phyloP scores from a whole-genome alignment of 2,329 filamentous ascomycete genomes.

The Mycosphaerella arachidis region DNA sequence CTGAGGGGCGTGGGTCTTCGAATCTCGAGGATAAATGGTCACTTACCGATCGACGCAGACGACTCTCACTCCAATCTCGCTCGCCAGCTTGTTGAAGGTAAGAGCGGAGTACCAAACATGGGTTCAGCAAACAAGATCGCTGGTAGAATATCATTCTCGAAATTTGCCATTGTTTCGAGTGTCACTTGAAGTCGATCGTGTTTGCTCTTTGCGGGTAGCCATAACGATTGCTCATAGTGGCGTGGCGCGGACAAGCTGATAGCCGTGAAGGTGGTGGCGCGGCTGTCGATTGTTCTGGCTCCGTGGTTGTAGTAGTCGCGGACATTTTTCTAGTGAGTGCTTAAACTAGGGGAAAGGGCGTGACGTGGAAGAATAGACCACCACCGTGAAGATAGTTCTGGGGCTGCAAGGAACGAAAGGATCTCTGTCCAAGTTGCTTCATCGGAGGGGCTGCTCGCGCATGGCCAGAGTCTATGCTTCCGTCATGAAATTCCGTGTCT shows the following conservation, averaged over 20 bases:
- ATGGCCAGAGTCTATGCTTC: background rate
- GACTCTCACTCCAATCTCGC: conserved; percentile 34
- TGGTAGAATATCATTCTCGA: conserved; percentile 22
- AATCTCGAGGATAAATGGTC: background rate
- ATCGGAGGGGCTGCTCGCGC: background rate
- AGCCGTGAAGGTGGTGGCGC: background rate
- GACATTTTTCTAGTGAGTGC: background rate
- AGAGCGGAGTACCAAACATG: conserved; percentile 35
- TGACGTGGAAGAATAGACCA: background rate
- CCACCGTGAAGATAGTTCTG: background rate
- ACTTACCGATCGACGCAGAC: conserved; percentile 39
- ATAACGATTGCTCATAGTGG: conserved; percentile 26
- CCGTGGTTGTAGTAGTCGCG: background rate
- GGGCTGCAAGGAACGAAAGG: background rate
- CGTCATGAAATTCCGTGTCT: too few species aligned
- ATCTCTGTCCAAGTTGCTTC: background rate
- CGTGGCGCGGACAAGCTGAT: conserved; percentile 14
- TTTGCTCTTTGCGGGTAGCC: conserved; percentile 22
- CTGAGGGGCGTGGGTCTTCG: conserved; percentile 24
- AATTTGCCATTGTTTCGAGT: conserved; percentile 32
- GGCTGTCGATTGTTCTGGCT: background rate
- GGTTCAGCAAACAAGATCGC: conserved; percentile 37
- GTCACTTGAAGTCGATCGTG: conserved; percentile 28
- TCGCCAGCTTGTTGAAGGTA: conserved; percentile 30
- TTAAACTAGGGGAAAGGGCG: background rate